phyloP scores from a whole-genome alignment of 805 yeast genomes.

The Pichia rugopelliculosa region DNA sequence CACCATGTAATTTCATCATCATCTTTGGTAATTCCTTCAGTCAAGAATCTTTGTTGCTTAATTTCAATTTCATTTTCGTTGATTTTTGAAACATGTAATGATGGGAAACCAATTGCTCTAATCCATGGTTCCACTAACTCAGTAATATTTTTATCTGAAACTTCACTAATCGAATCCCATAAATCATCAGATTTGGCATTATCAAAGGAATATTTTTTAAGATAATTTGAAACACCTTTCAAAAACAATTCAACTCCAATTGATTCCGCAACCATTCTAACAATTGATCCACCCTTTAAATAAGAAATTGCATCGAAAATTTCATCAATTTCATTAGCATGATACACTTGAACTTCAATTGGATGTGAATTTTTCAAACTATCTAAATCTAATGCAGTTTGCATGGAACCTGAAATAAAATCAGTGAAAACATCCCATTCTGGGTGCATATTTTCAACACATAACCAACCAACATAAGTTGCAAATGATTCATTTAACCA shows the following conservation, averaged over 20 bases:
- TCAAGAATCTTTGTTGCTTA: conserved; percentile 54
- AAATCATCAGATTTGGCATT: conserved; percentile 72
- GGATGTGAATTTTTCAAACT: conserved; percentile 66
- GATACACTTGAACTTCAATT: conserved; percentile 70
- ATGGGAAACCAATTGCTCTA: conserved; percentile 65
- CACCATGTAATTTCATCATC: conserved; percentile 57
- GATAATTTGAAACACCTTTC: conserved; percentile 64
- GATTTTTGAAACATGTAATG: conserved; percentile 39
- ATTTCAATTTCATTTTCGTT: conserved; percentile 34
- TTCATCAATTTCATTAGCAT: conserved; percentile 75
- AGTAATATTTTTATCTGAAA: conserved; percentile 53
- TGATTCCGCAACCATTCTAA: conserved; percentile 67
- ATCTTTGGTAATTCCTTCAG: conserved; percentile 47
- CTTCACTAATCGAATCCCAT: conserved; percentile 61
- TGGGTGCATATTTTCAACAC: conserved; percentile 64
- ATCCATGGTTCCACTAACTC: conserved; percentile 66
- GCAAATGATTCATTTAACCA: conserved; percentile 92
- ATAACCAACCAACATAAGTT: conserved; percentile 72
- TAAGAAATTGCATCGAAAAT: conserved; percentile 78
- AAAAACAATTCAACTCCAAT: conserved; percentile 64
- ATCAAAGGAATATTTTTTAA: conserved; percentile 52
- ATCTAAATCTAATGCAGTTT: conserved; percentile 46
- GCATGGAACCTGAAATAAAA: conserved; percentile 45
- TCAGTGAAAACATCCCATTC: conserved; percentile 72
- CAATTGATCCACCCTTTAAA: conserved; percentile 71